Evolutionary conservation across 2,329 filamentous ascomycete species (phyloP), one percentile per base, ranked within the genome.

Genomic region (Talaromyces sp.): DNA sequence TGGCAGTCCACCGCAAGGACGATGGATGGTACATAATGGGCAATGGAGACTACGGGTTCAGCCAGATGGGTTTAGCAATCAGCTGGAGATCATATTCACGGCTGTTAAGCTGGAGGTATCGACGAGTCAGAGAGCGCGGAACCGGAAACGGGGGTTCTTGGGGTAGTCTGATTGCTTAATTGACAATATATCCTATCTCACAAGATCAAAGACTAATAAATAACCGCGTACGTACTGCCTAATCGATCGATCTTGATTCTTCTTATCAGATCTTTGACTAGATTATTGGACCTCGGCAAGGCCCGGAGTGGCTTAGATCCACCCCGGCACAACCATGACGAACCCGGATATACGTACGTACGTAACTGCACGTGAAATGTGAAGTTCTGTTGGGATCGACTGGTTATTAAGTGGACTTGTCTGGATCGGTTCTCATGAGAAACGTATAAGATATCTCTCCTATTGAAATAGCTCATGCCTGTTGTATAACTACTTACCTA

Each of bases 71-170:
- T 34, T 81, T 80, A 43, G 81, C 81, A 1, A 58, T 19, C 65
- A 61, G n/a, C 34, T 65, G 19, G 90, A 94, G 77, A 89, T 91
- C 66, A 83, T 92, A 25, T 83, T 96, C 59, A 83, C 90, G 17
- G 91, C 88, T 0, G 90, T 93, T 38, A 92, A 91, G 76, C 74
- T 96, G 29, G 90, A 96, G 70, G 90, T 89, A 0, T 85, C 88
- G 70, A 89, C 84, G 62, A 84, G 83, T 7, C 87, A 94, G 77
- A 81, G 83, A 67, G 83, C 83, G 11, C 84, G 91, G 68, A 96
- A 96, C 78, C 78, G 78, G 59, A 76, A 81, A 60, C 84, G 90
- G 68, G 79, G 78, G 0, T 96, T 96, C 74, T 75, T 96, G 65
- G 19, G 53, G 6, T 56, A 56, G 47, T 51, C n/a, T 6, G 5